phyloP scores from a whole-genome alignment of 1,284 basidiomycete genomes.

The Psilocybe mexicana region DNA sequence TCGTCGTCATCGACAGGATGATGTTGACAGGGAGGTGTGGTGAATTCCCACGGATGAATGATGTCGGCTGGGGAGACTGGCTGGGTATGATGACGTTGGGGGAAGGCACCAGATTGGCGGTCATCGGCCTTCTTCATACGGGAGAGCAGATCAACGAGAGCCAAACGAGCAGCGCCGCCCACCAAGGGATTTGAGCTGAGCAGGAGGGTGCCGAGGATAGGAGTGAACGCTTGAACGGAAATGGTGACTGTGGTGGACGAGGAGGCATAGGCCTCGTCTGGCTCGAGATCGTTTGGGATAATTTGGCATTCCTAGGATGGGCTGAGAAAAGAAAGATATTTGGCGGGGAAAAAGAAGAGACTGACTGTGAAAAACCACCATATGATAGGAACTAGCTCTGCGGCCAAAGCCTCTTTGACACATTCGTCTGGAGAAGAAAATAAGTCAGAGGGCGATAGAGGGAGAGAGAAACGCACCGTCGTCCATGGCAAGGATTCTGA shows the following conservation, averaged over 20 bases:
- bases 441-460: slow-evolving; percentile 3
- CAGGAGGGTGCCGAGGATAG: slow-evolving; percentile 86
- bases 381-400: slow-evolving; percentile 80
- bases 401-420: slow-evolving; percentile 90
- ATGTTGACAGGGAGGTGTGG: neutral
- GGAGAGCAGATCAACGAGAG: slow-evolving; percentile 78
- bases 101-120: slow-evolving; percentile 28
- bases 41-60: slow-evolving; percentile 22
- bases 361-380: slow-evolving; percentile 93
- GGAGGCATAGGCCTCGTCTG: slow-evolving; percentile 38
- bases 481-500: slow-evolving; percentile 87
- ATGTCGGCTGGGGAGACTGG: slow-evolving; percentile 7
- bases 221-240: slow-evolving; percentile 86
- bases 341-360: slow-evolving; percentile 12
- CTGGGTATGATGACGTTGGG: slow-evolving; percentile 13
- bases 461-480: slow-evolving; percentile 55
- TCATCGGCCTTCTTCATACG: slow-evolving; percentile 59
- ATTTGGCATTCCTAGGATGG: slow-evolving; percentile 55
- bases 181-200: slow-evolving; percentile 79
- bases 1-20: slow-evolving; percentile 25
- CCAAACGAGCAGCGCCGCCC: slow-evolving; percentile 72
- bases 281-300: slow-evolving; percentile 48
- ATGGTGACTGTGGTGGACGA: slow-evolving; percentile 44
- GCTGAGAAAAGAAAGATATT: slow-evolving; percentile 5
- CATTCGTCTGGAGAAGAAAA: slow-evolving; percentile 64